Base-by-base conservation (phyloP, 257 asterid species). In the Solanum pimpinellifolium region DNA sequence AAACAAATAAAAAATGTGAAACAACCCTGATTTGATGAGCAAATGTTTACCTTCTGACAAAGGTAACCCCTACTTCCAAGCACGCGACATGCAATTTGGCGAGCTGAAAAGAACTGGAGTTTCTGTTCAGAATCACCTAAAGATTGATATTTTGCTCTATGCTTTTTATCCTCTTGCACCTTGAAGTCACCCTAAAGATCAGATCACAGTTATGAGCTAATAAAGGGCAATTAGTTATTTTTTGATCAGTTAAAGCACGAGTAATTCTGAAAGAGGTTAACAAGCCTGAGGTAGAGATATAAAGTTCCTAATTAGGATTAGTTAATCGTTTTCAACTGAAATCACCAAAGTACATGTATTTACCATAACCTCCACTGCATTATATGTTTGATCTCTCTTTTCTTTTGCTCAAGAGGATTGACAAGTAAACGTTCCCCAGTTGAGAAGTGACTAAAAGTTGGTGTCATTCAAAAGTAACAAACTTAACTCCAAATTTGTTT, bases 1-100 rank as follows among this genome's bases (percentile, higher is more conserved):
- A 85, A 25, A 83, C 87, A 80, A 27, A 78, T 42, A 74, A 92
- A 56, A 87, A 62, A 25, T 39, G 27, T 86, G 33, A 90, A 11
- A 37, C 37, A 44, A 83, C 56, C 86, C 39, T 82, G 65, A 85
- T 39, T 27, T 37, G 33, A n/a, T n/a, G 78, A 74, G 80, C n/a
- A 83, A 86, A 23, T 49, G 83, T 72, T 66, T 88, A 94, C 99
- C 98, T 95, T 97, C 89, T 94, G 99, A 91, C 99, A 97, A 81
- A 97, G 98, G 90, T 97, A 96, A 74, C 93, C 96, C 91, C 97
- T 93, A 87, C 99, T 97, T 90, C 99, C 99, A 88, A 97, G 98
- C 88, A 97, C 60, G 76, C 99, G 94, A 86, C 99, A 97, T 80
- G 99, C 99, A 47, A 96, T 92, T 91, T 97, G 99, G 68, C 99